phyloP scores from a whole-genome alignment of 306 rosid genomes.

The Inga laurina region DNA sequence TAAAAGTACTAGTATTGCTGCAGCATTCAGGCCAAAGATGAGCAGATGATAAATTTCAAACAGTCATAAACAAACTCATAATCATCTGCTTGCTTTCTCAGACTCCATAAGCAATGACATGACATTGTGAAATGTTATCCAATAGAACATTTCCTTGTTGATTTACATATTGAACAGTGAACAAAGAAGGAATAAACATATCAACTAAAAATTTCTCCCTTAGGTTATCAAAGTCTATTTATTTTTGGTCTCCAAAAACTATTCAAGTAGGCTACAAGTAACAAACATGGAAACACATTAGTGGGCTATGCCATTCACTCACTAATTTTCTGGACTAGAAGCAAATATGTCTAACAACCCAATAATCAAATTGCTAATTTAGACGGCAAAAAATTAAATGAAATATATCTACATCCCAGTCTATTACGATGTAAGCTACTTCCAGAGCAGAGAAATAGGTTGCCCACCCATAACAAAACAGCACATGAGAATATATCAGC shows the following conservation, averaged over 20 bases:
- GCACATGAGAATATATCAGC: background rate
- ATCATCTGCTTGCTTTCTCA: background rate
- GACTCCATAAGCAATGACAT: background rate
- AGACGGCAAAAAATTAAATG: background rate
- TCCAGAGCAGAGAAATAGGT: background rate
- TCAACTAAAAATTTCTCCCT: background rate
- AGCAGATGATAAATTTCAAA: slow-evolving; percentile 15
- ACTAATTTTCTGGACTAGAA: background rate
- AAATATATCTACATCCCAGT: background rate
- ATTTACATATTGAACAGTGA: background rate
- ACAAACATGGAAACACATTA: background rate
- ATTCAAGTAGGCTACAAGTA: background rate
- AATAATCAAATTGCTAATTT: background rate
- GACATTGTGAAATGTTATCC: background rate
- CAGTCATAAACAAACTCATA: slow-evolving; percentile 12
- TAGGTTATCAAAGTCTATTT: background rate
- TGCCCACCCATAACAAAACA: background rate
- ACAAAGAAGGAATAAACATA: background rate
- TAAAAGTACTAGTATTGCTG: background rate
- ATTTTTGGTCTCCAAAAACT: background rate
- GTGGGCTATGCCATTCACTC: background rate
- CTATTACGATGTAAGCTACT: background rate
- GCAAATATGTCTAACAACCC: background rate
- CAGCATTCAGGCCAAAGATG: slow-evolving; percentile 17
- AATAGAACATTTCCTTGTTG: background rate